Conservation (phyloP, 169 alveolate species). For the Blepharisma undulans region DNA sequence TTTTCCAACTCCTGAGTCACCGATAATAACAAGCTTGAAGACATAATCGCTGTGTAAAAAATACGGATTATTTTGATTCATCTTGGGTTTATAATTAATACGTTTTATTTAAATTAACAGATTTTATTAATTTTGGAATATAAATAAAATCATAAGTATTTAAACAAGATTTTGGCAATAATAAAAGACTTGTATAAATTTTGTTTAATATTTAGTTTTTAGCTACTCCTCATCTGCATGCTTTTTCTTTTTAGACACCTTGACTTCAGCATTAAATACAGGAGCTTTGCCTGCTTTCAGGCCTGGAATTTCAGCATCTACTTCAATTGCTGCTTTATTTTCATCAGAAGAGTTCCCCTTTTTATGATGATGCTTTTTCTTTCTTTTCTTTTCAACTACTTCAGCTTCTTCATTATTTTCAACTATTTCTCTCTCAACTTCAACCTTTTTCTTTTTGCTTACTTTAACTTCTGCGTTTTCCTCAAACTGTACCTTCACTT, state of each 20-base stretch:
- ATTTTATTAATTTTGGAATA: no score
- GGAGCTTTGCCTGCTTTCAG: neutral
- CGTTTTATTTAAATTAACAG: neutral
- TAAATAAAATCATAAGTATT: no score
- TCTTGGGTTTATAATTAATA: neutral
- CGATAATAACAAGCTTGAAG: constrained; percentile 96
- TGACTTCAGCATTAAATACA: neutral
- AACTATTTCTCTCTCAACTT: neutral
- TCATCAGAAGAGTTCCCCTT: neutral
- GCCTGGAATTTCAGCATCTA: constrained; percentile 1
- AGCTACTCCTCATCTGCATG: neutral
- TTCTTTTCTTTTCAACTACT: neutral
- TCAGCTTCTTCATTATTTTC: neutral
- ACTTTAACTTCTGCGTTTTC: neutral
- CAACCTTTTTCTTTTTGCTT: neutral
- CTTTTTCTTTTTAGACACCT: neutral
- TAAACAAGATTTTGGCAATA: no score
- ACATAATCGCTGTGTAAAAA: constrained; percentile 80
- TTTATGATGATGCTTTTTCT: neutral
- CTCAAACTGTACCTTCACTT: neutral
- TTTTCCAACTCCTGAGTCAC: constrained; percentile 98
- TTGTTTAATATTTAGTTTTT: neutral
- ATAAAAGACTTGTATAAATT: no score
- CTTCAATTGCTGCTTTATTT: neutral
- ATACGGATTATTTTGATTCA: neutral